phyloP scores from a whole-genome alignment of 2,329 filamentous ascomycete genomes.

The Volutella citrinella region DNA sequence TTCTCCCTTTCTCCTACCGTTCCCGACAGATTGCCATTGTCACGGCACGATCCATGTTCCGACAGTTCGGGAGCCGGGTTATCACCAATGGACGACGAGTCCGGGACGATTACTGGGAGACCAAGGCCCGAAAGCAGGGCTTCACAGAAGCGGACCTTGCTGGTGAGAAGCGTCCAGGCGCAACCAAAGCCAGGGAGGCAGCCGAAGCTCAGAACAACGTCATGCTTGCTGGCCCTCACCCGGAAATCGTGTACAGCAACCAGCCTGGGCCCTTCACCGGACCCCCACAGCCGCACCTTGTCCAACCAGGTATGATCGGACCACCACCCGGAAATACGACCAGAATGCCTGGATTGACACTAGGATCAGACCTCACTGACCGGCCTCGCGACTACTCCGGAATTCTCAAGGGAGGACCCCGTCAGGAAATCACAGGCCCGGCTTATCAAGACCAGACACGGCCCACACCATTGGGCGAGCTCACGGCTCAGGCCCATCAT shows the following conservation, averaged over 20 bases:
- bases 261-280: conserved; percentile 63
- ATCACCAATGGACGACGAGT: conserved; percentile 88
- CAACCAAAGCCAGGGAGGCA: conserved; percentile 81
- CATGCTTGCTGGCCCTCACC: conserved; percentile 65
- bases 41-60: conserved; percentile 96
- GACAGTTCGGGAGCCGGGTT: conserved; percentile 93
- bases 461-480: conserved; percentile 70
- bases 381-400: conserved; percentile 78
- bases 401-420: conserved; percentile 72
- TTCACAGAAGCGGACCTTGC: conserved; percentile 96
- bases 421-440: conserved; percentile 85
- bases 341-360: conserved; percentile 80
- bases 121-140: conserved; percentile 92
- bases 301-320: conserved; percentile 72
- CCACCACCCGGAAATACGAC: conserved; percentile 60
- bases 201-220: conserved; percentile 66
- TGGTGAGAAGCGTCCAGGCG: conserved; percentile 92
- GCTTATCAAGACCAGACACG: conserved; percentile 86
- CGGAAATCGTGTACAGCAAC: conserved; percentile 86
- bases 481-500: conserved; percentile 82
- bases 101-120: conserved; percentile 98
- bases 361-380: conserved; percentile 74
- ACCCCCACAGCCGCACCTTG: conserved; percentile 64
- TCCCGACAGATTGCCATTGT: conserved; percentile 99
- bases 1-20: conserved; percentile 93